These are phyloP conservation scores for Globisporangium takayamanum DNA, from an alignment of 352 stramenopile genomes.

Conservation along the genomic window DNA sequence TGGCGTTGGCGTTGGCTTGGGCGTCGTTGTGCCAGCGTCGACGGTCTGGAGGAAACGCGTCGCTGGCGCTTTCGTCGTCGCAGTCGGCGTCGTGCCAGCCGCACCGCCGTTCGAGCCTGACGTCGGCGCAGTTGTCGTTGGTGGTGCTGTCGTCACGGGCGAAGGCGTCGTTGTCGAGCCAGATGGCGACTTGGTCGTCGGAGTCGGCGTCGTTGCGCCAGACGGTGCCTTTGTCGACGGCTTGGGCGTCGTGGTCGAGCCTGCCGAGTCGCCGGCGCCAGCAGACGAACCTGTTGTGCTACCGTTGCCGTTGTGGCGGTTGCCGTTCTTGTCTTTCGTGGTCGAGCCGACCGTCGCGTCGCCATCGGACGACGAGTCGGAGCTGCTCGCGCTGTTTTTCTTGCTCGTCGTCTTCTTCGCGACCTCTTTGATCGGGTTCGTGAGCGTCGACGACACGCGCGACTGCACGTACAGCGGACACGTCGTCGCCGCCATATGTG, in stretches of 20 bases:
- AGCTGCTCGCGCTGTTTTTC: conserved; percentile 16
- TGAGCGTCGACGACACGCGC: conserved; percentile 49
- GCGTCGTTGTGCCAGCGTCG: not conserved
- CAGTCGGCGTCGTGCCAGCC: not conserved
- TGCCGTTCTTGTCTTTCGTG: conserved; percentile 8
- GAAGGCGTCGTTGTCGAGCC: not conserved
- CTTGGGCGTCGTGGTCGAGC: conserved; percentile 5
- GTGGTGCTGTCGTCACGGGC: not conserved
- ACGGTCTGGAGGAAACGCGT: conserved; percentile 6
- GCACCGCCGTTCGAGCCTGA: not conserved
- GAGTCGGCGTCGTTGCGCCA: not conserved
- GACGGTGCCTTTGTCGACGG: conserved; percentile 1
- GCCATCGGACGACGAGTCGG: conserved; percentile 15
- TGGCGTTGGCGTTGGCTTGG: conserved; percentile 2
- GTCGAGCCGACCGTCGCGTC: conserved; percentile 11
- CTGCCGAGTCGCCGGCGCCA: not conserved
- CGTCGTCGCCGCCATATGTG: conserved; percentile 24
- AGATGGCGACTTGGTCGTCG: conserved; percentile 4
- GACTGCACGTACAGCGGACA: conserved; percentile 64
- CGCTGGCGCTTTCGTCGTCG: conserved; percentile 3
- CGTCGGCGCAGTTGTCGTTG: conserved; percentile 1
- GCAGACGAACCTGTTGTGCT: conserved; percentile 3
- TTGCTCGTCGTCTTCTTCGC: conserved; percentile 20
- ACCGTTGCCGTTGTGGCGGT: conserved; percentile 2
- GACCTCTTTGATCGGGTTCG: conserved; percentile 43